A percentile compares a stretch with the other conserved stretches of the same genome.
Evolutionary conservation across 345 rosid species (phyloP).

Genomic region (Murraya koenigii): DNA sequence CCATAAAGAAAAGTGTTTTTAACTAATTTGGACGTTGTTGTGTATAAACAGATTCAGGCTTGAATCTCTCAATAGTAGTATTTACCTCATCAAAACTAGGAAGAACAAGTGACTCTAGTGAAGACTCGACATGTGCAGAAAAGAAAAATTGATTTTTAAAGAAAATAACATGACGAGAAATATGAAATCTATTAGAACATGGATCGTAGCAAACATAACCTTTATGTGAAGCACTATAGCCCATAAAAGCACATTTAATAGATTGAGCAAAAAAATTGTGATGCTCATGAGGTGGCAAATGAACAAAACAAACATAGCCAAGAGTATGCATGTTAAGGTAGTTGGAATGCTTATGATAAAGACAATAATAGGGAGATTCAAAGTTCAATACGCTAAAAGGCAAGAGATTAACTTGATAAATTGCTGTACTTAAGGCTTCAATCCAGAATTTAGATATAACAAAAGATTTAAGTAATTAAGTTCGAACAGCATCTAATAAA

Average conservation of each 20-base stretch:
- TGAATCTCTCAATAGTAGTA: background rate
- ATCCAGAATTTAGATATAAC: background rate
- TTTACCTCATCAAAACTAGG: too few species aligned
- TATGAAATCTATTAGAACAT: background rate
- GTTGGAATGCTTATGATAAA: background rate
- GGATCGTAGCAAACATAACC: background rate
- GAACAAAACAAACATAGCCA: background rate
- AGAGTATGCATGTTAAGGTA: background rate
- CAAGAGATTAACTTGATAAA: constrained; percentile 4
- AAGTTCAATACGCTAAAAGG: background rate
- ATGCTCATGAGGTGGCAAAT: background rate
- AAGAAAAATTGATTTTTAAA: constrained; percentile 1
- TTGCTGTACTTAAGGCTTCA: background rate
- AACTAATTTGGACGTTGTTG: too few species aligned
- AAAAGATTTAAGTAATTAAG: background rate
- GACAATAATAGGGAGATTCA: background rate
- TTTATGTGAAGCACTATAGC: background rate
- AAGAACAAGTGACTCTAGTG: too few species aligned
- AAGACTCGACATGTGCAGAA: background rate
- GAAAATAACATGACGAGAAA: background rate
- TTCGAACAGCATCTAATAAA: constrained; percentile 7
- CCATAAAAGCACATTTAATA: background rate
- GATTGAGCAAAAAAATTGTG: background rate
- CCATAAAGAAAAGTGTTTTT: too few species aligned
- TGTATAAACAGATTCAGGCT: background rate